Evolutionary conservation across 257 asterid species (phyloP).

Genomic region (Petunia axillaris): DNA sequence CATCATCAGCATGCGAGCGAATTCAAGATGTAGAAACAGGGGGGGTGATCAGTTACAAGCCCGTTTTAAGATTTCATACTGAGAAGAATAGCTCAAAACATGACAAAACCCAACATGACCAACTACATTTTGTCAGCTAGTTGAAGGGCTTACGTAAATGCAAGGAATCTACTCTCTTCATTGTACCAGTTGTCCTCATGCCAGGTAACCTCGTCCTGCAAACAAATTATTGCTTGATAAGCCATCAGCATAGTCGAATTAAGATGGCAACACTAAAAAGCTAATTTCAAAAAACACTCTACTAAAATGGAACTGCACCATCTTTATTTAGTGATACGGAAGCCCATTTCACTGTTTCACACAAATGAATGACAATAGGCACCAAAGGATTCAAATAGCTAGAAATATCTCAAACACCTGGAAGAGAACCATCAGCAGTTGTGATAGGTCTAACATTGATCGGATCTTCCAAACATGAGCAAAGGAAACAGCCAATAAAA

Average conservation of each 20-base stretch:
- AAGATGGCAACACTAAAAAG: background rate
- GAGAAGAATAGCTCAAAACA: background rate
- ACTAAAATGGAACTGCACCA: background rate
- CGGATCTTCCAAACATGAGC: background rate
- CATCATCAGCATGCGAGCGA: background rate
- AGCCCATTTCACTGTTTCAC: no score
- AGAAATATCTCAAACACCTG: constrained; percentile 8
- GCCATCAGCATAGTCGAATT: constrained; percentile 18
- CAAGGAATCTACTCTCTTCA: constrained; percentile 85
- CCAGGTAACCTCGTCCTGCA: constrained; percentile 93
- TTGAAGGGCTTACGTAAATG: constrained; percentile 74
- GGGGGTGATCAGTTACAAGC: background rate
- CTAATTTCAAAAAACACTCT: background rate
- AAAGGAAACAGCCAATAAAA: background rate
- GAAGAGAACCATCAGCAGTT: constrained; percentile 17
- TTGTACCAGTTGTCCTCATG: constrained; percentile 94
- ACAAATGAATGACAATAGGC: background rate
- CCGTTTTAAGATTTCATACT: background rate
- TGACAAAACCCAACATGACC: background rate
- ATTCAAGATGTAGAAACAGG: background rate
- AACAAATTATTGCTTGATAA: constrained; percentile 6
- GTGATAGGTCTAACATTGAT: background rate
- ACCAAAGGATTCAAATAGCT: constrained; percentile 5
- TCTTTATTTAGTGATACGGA: background rate
- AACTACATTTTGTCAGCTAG: background rate